A percentile compares a stretch with the other conserved stretches of the same genome.
Conservation (phyloP, 306 rosid species). For the Ormosia semicastrata region DNA sequence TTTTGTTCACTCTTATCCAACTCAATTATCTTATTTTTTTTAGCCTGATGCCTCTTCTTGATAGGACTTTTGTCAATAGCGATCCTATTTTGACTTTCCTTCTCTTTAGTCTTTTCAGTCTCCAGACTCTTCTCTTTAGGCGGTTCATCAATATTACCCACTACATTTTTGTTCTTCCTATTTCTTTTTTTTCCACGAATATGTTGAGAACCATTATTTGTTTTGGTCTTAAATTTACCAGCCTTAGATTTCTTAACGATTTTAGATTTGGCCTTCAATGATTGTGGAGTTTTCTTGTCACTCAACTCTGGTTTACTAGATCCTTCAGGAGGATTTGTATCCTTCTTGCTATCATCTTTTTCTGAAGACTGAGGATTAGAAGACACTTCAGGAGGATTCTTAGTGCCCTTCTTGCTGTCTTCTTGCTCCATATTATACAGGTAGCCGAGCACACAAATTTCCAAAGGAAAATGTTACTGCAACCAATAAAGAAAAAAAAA, state of each 20-base stretch:
- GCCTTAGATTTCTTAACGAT: slow-evolving; percentile 49
- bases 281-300: slow-evolving; percentile 39
- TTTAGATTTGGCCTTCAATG: slow-evolving; percentile 55
- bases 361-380: not conserved
- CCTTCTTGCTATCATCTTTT: slow-evolving; percentile 20
- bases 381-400: slow-evolving; percentile 2
- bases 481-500: not conserved
- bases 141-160: slow-evolving; percentile 34
- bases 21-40: slow-evolving; percentile 9
- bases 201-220: slow-evolving; percentile 10
- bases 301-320: slow-evolving; percentile 35
- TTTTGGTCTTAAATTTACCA: slow-evolving; percentile 26
- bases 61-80: slow-evolving; percentile 7
- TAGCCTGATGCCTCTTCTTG: slow-evolving; percentile 17
- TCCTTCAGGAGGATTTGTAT: slow-evolving; percentile 34
- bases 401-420: slow-evolving; percentile 29
- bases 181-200: slow-evolving; percentile 23
- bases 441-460: not conserved
- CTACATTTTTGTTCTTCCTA: slow-evolving; percentile 26
- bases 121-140: slow-evolving; percentile 33
- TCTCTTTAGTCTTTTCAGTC: slow-evolving; percentile 25
- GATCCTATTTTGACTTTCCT: slow-evolving; percentile 31
- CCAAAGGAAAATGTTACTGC: not conserved
- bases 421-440: slow-evolving; percentile 37
- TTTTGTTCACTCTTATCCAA: slow-evolving; percentile 32